A percentile compares a stretch with the other conserved stretches of the same genome.
Conservation (phyloP, 116 monocot genomes). For the Thalassia testudinum region DNA sequence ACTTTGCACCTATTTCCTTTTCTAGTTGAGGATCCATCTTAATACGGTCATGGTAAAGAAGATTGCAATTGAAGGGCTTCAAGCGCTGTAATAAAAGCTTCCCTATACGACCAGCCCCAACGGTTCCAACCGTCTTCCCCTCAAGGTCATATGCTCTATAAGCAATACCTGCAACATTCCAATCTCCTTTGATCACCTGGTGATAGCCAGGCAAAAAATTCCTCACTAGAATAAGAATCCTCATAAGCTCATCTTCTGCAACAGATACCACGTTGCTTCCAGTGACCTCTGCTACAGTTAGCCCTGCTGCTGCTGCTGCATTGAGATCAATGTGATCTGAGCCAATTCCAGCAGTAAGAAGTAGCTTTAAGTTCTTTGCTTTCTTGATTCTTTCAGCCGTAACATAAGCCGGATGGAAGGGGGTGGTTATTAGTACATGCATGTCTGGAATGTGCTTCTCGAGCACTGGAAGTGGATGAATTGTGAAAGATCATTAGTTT, state of each 20-base stretch:
- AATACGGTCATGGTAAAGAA: slow-evolving; percentile 73
- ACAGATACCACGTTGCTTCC: slow-evolving; percentile 96
- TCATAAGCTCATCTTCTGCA: slow-evolving; percentile 94
- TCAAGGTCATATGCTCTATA: slow-evolving; percentile 88
- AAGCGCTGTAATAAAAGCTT: slow-evolving; percentile 74
- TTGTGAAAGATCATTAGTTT: no score
- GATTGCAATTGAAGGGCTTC: slow-evolving; percentile 88
- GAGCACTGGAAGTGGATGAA: slow-evolving; percentile 35
- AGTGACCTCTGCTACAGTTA: slow-evolving; percentile 93
- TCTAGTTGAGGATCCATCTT: slow-evolving; percentile 67
- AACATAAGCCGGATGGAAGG: slow-evolving; percentile 94
- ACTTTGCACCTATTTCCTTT: slow-evolving; percentile 66
- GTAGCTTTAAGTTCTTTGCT: slow-evolving; percentile 77
- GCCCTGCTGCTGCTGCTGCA: slow-evolving; percentile 68
- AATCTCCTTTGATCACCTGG: slow-evolving; percentile 77
- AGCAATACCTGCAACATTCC: slow-evolving; percentile 85
- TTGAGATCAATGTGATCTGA: slow-evolving; percentile 90
- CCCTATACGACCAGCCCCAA: slow-evolving; percentile 88
- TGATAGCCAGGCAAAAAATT: slow-evolving; percentile 87
- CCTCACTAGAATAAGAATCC: slow-evolving; percentile 78
- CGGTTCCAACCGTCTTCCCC: slow-evolving; percentile 87
- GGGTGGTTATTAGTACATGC: slow-evolving; percentile 91
- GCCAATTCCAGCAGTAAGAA: slow-evolving; percentile 91
- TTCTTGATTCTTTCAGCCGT: slow-evolving; percentile 75
- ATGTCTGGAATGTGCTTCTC: slow-evolving; percentile 84